phyloP scores from a whole-genome alignment of 2,329 filamentous ascomycete genomes.

The Pseudopithomyces maydicus region DNA sequence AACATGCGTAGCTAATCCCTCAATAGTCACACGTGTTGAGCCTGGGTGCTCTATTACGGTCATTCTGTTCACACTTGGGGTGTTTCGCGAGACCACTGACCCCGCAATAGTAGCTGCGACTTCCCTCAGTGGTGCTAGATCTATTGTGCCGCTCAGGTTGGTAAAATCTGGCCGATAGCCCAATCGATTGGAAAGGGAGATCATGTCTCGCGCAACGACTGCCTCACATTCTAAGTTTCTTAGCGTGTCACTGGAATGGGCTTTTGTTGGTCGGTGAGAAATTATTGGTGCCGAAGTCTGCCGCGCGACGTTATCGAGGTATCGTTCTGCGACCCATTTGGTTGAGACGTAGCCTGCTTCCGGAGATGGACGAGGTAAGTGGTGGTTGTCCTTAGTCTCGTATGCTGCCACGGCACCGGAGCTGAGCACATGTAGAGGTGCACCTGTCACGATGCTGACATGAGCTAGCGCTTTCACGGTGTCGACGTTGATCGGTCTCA shows the following conservation, averaged over 20 bases:
- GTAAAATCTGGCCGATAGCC: conserved; percentile 9
- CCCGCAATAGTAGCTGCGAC: conserved; percentile 8
- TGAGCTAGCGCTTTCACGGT: conserved; percentile 14
- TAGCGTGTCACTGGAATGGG: background rate
- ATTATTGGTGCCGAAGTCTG: conserved; percentile 3
- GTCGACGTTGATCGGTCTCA: conserved; percentile 28
- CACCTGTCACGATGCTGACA: background rate
- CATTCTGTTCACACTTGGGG: background rate
- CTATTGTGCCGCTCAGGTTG: conserved; percentile 10
- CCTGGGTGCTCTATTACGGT: conserved; percentile 10
- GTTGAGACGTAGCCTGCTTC: conserved; percentile 11
- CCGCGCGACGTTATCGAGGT: conserved; percentile 9
- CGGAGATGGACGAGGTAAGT: conserved; percentile 4
- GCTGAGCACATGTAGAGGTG: conserved; percentile 7
- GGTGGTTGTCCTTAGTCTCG: conserved; percentile 2
- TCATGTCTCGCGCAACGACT: conserved; percentile 5
- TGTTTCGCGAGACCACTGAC: conserved; percentile 4
- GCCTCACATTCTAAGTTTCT: conserved; percentile 1
- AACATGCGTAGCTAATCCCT: conserved; percentile 3
- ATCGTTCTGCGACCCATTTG: conserved; percentile 10
- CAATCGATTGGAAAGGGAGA: conserved; percentile 6
- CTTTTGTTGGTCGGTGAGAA: conserved; percentile 8
- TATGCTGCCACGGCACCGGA: conserved; percentile 12
- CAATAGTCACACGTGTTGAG: conserved; percentile 4
- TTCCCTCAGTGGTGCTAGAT: conserved; percentile 5